Evolutionary conservation across 108 stramenopile genomes (phyloP), one percentile per base, ranked within the genome.

Genomic region (Craspedostauros australis): DNA sequence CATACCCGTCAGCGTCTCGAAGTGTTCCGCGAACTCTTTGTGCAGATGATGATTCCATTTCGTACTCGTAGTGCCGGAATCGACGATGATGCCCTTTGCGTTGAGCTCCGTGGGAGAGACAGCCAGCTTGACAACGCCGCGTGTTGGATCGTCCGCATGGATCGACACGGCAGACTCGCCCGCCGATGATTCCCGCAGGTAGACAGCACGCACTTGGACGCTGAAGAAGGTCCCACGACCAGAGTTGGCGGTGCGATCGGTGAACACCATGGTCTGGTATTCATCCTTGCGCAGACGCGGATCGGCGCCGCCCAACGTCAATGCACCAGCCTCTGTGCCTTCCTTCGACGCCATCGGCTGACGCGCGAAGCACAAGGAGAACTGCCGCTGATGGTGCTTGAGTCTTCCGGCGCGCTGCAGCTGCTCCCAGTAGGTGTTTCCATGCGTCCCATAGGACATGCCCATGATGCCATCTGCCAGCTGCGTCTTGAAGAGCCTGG

Each of bases 381-480:
- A 82, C 14, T 27, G 20, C 8, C 62, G 66, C 2, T 62, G 45
- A 21, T 60, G 25, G 4, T 25, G 16, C 18, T 20, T 19, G n/a
- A 64, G 26, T 11, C 38, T 12, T 11, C 64, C 55, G 2, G 25
- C 29, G 8, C 12, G 8, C 19, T 71, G 41, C 75, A 76, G 66
- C 59, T 82, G 81, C 27, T 58, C 50, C 76, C 76, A 82, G 56
- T 67, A 76, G 30, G 60, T 68, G 29, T 64, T 70, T 5, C 60
- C 76, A 23, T 62, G 41, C 8, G 68, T 67, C n/a, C n/a, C n/a
- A n/a, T n/a, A n/a, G 39, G 76, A 70, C 81, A 82, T 82, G 1
- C 81, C 81, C 91, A 93, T 91, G 61, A 95, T 95, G 1, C 94
- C 94, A 65, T 93, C 85, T 8, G 85, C 94, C 21, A 91, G 57